These are phyloP conservation scores for Prunus dulcis DNA, from an alignment of 306 rosid genomes.

Conservation along the genomic window DNA sequence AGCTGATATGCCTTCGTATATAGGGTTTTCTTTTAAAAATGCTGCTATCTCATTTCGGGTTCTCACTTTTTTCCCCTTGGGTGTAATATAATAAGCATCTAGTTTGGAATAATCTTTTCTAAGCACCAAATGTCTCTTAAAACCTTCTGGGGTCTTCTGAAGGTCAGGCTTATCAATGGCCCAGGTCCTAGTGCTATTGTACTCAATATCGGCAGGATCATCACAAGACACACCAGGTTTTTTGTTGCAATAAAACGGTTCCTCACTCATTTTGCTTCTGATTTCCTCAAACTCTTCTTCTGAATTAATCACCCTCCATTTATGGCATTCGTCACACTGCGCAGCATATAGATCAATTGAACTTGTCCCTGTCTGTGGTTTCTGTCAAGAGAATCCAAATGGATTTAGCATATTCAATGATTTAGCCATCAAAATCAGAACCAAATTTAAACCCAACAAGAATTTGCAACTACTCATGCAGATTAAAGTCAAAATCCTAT, in stretches of 20 bases:
- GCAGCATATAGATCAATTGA: slow-evolving; percentile 67
- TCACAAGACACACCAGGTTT: slow-evolving; percentile 56
- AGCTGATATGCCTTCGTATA: slow-evolving; percentile 32
- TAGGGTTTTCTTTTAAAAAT: slow-evolving; percentile 51
- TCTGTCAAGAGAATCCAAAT: slow-evolving; percentile 43
- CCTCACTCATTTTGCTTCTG: slow-evolving; percentile 40
- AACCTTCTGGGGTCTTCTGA: slow-evolving; percentile 72
- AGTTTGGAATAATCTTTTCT: slow-evolving; percentile 77
- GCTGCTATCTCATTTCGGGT: slow-evolving; percentile 62
- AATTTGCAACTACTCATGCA: neutral
- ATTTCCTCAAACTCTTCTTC: slow-evolving; percentile 81
- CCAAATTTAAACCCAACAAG: neutral
- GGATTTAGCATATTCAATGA: neutral
- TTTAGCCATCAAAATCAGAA: neutral
- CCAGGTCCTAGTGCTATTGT: slow-evolving; percentile 72
- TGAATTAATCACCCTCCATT: slow-evolving; percentile 78
- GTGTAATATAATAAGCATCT: slow-evolving; percentile 70
- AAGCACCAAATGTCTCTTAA: slow-evolving; percentile 63
- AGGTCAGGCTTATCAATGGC: slow-evolving; percentile 83
- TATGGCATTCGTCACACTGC: slow-evolving; percentile 65
- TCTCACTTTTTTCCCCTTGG: slow-evolving; percentile 66
- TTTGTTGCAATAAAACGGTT: slow-evolving; percentile 63
- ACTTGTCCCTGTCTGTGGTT: slow-evolving; percentile 19
- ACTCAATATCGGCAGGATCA: slow-evolving; percentile 68
- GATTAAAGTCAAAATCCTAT: neutral